Evolutionary conservation across 23 red algal genomes (phyloP), one percentile per base, ranked within the genome.

Genomic region (Gracilariopsis chorda): DNA sequence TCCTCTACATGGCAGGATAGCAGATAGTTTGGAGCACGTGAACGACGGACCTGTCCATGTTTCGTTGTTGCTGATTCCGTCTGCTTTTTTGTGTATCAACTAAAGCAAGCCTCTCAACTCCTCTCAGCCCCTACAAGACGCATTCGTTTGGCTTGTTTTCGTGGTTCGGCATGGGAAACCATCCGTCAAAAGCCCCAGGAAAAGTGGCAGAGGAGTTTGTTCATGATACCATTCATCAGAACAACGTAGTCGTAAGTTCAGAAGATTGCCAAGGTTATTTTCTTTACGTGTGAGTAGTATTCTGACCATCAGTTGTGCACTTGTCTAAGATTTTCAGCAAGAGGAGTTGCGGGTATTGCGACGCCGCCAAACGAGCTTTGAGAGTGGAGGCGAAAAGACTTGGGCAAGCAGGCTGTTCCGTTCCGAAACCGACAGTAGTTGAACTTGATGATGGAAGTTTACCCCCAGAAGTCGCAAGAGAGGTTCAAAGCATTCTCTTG

Each of bases 341-440:
- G 60, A 75, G 34, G 23, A 89, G 51, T 8, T 89, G 84, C 29
- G 51, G 51, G 20, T 89, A 78, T 25, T 89, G 84, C 20, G 69
- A 89, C 27, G 84, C 84, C 14, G 65, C 84, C n/a, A 89, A 89
- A 20, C 65, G 52, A 25, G 29, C 58, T 3, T n/a, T 89, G 48
- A 27, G 27, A 25, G 19, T 33, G 2, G 84, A 61, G 52, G 32
- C 84, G 36, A 48, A 29, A 13, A 11, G 58, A 8, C 40, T 78
- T 39, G 47, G 20, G 21, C 19, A 44, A 27, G 30, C 42, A 46
- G 84, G 84, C 11, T 89, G 84, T 40, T 7, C 19, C 47, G 51
- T 70, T 19, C 69, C 84, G n/a, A 65, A 36, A 36, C 46, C 84
- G 34, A 25, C 65, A 14, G 69, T 78, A 41, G 46, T 89, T 61